Base-by-base conservation (phyloP, 371 early-diverging fungal species). In the Phascolomyces articulosus region DNA sequence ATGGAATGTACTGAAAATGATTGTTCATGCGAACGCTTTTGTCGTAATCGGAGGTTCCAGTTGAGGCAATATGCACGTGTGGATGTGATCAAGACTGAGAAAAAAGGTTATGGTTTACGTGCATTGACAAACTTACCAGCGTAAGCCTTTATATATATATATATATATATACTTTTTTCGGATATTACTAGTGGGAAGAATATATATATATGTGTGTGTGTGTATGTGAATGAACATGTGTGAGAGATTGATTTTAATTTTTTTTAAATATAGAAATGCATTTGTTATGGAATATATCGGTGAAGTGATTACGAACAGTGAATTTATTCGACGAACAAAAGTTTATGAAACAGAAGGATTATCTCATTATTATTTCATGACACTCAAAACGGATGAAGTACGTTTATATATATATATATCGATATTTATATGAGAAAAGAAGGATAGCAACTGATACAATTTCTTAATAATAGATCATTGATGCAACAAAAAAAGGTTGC, bases 231-330 rank as follows among this genome's bases (percentile, higher is more conserved):
- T n/a, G n/a, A n/a, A n/a, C n/a, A n/a, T n/a, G n/a, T n/a, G n/a
- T n/a, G n/a, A n/a, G n/a, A n/a, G n/a, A n/a, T 40, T n/a, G 16
- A 24, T 26, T 15, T 47, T 40, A 16, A 28, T 28, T 28, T n/a
- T 54, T 41, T 28, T 51, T 67, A 8, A 2, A 13, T 38, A 13
- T 65, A 79, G 83, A 7, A 83, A 83, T 64, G 67, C 78, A n/a
- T 97, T 98, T 75, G 89, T 99, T 54, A 93, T 96, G 85, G 98
- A 99, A 77, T 99, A 99, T 74, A 87, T 92, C 65, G 99, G 99
- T 28, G 99, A 99, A 72, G 93, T 98, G 2, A 87, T 99, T 24
- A 78, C 95, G 3, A 75, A 87, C 27, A 63, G 75, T 23, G 88
- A 88, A 64, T 97, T 98, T 69, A 72, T 88, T 31, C 90, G 93